Base-by-base conservation (phyloP, 2,329 filamentous ascomycete genomes). In the Fusarium newnesense region DNA sequence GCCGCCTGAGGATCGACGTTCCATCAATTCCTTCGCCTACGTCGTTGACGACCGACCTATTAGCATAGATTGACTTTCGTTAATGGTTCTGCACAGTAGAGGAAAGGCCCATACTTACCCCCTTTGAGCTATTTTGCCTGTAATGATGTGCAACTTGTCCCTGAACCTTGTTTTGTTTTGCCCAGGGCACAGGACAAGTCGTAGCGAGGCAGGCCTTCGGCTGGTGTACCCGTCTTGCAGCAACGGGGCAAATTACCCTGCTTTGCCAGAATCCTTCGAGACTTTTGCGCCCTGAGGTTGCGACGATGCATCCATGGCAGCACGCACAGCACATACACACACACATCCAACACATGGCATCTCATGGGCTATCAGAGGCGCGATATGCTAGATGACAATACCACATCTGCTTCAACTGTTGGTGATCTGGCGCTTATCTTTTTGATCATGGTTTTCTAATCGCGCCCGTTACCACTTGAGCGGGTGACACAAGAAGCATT, bases 181-280 rank as follows among this genome's bases (percentile, higher is more conserved):
- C 46, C 49, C 69, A 37, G 30, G 43, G 64, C 50, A 60, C 58
- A 40, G 50, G 42, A 19, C 53, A 69, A 52, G 40, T 50, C 40
- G 46, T 44, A 43, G 24, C 37, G n/a, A 36, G 30, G n/a, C 67
- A 72, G 65, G 70, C 44, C 46, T 46, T 58, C 69, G 70, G 70
- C 30, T 54, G 61, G 42, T 36, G 70, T 72, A 72, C 69, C 70
- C 70, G 69, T 32, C 34, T 18, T 40, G 42, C 34, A 60, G 34
- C 39, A 28, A 52, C 44, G 60, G 69, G 67, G 56, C 65, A 72
- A 73, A 73, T 73, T 73, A 73, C 43, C 70, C 64, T 70, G 65
- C 59, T 69, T 47, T 69, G 60, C 56, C 52, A 52, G 50, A 70
- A 59, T 73, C 65, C 60, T 73, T 70, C 57, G n/a, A 37, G 19